Evolutionary conservation across 2,329 filamentous ascomycete genomes (phyloP).

Genomic region (Penicillium italicum): DNA sequence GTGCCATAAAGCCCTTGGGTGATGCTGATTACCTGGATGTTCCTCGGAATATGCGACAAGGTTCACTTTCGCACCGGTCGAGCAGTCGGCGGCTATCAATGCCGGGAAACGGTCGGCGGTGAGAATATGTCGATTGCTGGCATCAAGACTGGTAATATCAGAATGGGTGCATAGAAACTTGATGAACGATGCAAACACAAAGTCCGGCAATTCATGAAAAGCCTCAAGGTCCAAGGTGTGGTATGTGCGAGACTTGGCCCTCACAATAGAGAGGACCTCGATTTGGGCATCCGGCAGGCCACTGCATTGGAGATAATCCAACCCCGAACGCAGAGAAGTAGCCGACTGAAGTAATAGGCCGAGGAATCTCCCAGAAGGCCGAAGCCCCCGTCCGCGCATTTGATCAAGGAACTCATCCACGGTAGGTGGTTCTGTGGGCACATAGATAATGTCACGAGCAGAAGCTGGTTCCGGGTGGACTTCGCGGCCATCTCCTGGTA

Average conservation of each 20-base stretch:
- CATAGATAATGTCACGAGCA: slow-evolving; percentile 56
- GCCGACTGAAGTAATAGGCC: slow-evolving; percentile 50
- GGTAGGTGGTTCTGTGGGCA: slow-evolving; percentile 52
- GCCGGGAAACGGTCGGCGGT: slow-evolving; percentile 26
- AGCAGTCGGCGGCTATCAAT: background rate
- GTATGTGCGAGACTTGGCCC: slow-evolving; percentile 11
- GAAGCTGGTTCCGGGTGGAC: slow-evolving; percentile 54
- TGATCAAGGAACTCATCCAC: slow-evolving; percentile 50
- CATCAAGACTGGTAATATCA: slow-evolving; percentile 10
- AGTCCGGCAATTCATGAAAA: slow-evolving; percentile 32
- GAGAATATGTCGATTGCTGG: slow-evolving; percentile 14
- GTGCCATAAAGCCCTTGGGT: slow-evolving; percentile 33
- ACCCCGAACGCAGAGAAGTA: slow-evolving; percentile 37
- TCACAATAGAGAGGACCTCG: slow-evolving; percentile 28
- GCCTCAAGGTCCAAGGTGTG: slow-evolving; percentile 12
- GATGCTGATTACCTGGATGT: slow-evolving; percentile 14
- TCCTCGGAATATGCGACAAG: slow-evolving; percentile 21
- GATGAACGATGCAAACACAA: slow-evolving; percentile 46
- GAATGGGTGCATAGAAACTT: slow-evolving; percentile 39
- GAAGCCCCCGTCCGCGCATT: slow-evolving; percentile 48
- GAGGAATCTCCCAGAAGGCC: slow-evolving; percentile 44
- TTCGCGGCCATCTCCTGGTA: slow-evolving; percentile 57
- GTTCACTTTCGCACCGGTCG: slow-evolving; percentile 8
- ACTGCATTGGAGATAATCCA: slow-evolving; percentile 44
- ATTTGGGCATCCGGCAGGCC: slow-evolving; percentile 33